Conservation (phyloP, 176 grass and related monocot genomes). For the Paspalum vaginatum region DNA sequence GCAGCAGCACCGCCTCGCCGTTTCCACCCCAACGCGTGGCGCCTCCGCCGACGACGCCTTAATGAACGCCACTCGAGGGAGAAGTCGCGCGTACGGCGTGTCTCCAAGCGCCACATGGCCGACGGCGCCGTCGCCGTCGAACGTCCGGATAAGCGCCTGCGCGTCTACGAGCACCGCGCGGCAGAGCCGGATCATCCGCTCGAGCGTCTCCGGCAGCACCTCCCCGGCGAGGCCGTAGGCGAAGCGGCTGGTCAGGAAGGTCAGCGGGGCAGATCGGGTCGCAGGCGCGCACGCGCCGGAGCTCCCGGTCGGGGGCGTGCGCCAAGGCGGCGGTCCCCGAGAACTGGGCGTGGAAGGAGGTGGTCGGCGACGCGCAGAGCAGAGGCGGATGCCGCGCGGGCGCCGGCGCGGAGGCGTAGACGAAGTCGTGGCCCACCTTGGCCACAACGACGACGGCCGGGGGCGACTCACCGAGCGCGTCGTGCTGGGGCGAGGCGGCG, state of each 20-base stretch:
- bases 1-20: constrained; percentile 63
- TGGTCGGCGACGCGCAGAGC: constrained; percentile 57
- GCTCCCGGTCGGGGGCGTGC: constrained; percentile 68
- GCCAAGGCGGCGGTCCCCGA: constrained; percentile 39
- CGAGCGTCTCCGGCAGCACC: constrained; percentile 75
- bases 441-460: constrained; percentile 58
- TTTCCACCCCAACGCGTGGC: constrained; percentile 72
- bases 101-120: constrained; percentile 53
- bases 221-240: constrained; percentile 83
- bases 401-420: constrained; percentile 50
- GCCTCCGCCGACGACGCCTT: constrained; percentile 95
- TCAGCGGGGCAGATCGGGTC: constrained; percentile 74
- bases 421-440: constrained; percentile 83
- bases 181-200: constrained; percentile 73
- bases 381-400: constrained; percentile 39
- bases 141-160: constrained; percentile 88
- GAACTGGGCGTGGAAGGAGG: constrained; percentile 89
- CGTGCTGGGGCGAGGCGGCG: constrained; percentile 52
- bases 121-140: constrained; percentile 71
- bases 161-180: constrained; percentile 80
- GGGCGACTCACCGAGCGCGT: background rate
- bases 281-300: constrained; percentile 65
- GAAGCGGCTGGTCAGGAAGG: constrained; percentile 60
- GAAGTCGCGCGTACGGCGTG: constrained; percentile 60
- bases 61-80: constrained; percentile 69